phyloP scores from a whole-genome alignment of 441 rosid genomes.

The Arabidopsis lyrata region DNA sequence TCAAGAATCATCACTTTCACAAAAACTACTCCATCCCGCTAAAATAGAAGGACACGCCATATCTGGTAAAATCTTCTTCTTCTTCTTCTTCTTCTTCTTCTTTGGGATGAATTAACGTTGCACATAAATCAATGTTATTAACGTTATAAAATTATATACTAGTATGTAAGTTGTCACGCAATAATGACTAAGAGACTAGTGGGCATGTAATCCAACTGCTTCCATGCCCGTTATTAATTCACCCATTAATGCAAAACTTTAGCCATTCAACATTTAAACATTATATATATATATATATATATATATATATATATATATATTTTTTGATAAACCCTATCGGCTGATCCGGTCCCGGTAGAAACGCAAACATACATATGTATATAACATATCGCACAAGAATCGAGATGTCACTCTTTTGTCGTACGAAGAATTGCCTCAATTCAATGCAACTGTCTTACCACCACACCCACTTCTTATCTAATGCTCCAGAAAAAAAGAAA shows the following conservation, averaged over 20 bases:
- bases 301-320: neutral
- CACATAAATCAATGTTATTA: constrained; percentile 36
- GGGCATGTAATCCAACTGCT: constrained; percentile 50
- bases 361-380: neutral
- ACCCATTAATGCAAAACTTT: constrained; percentile 50
- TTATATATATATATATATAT: neutral
- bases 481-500: constrained; percentile 12
- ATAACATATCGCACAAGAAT: constrained; percentile 27
- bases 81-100: neutral
- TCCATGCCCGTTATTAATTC: constrained; percentile 46
- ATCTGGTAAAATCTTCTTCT: neutral
- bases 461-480: constrained; percentile 45
- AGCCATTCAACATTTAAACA: constrained; percentile 35
- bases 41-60: neutral
- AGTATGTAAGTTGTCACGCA: constrained; percentile 30
- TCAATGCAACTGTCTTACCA: constrained; percentile 55
- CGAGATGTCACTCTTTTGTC: constrained; percentile 30
- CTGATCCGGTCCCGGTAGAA: too few species aligned
- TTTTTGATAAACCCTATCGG: too few species aligned
- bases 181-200: constrained; percentile 45
- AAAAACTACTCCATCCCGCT: constrained; percentile 15
- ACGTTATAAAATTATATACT: constrained; percentile 23
- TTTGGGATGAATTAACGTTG: constrained; percentile 11
- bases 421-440: constrained; percentile 37
- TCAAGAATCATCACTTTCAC: constrained; percentile 16